Evolutionary conservation across 2,329 filamentous ascomycete genomes (phyloP).

Genomic region (Pestalotiopsis sp.): DNA sequence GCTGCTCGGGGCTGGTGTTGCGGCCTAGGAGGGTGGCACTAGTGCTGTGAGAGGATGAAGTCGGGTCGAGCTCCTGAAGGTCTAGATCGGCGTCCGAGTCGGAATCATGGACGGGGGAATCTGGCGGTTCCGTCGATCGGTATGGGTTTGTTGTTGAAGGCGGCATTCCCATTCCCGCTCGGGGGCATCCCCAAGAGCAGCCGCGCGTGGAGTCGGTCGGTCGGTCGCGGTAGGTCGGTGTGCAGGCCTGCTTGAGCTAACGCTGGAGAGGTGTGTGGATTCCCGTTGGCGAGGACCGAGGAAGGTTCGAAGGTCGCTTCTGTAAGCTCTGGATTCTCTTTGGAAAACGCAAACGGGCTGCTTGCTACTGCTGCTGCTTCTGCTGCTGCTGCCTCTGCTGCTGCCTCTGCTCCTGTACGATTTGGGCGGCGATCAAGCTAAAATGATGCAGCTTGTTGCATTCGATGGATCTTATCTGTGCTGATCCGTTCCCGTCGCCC

Average conservation of each 20-base stretch:
- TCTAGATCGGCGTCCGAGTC: constrained; percentile 80
- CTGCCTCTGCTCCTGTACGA: too few relatives aligned
- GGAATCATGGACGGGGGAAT: constrained; percentile 68
- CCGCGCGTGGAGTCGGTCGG: background rate
- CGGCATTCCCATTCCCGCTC: constrained; percentile 56
- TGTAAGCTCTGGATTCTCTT: background rate
- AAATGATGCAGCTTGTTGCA: too few relatives aligned
- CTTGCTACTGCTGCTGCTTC: too few relatives aligned
- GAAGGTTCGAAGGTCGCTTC: background rate
- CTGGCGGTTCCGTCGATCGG: constrained; percentile 62
- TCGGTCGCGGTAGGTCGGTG: background rate
- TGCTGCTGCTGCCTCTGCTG: too few relatives aligned
- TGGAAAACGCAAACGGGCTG: too few relatives aligned
- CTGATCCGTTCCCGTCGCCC: too few relatives aligned
- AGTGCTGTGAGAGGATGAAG: constrained; percentile 38
- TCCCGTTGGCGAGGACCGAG: background rate
- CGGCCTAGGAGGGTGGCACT: constrained; percentile 46
- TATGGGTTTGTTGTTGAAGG: constrained; percentile 46
- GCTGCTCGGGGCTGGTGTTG: constrained; percentile 49
- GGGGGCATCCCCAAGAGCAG: constrained; percentile 31
- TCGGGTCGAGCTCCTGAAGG: constrained; percentile 77
- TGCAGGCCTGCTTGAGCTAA: background rate
- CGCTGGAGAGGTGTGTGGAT: background rate
- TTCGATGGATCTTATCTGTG: too few relatives aligned
- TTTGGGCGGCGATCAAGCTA: too few relatives aligned